A percentile compares a stretch with the other conserved stretches of the same genome.
Conservation (phyloP, 192 early-diverging fungal species). For the Coemansia sp. region DNA sequence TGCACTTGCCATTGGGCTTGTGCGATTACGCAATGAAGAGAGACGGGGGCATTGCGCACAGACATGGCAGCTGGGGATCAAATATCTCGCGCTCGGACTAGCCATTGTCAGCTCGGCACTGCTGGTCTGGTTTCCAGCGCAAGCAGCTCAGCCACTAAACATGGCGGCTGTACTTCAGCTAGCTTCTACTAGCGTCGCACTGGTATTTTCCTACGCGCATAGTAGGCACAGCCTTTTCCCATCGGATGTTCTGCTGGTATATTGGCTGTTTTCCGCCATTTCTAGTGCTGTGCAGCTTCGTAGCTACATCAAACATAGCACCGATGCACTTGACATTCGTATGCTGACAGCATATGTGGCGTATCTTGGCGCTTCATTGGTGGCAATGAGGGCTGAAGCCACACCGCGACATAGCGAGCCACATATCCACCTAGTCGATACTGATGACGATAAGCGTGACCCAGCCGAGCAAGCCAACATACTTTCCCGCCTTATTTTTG, state of each 20-base stretch:
- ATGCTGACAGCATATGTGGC: neutral
- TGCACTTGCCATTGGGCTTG: neutral
- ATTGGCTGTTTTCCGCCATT: constrained; percentile 15
- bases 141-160: neutral
- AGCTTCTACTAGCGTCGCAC: neutral
- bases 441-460: neutral
- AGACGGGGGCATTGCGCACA: neutral
- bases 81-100: neutral
- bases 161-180: neutral
- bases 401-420: neutral
- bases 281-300: neutral
- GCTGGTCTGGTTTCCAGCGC: neutral
- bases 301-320: neutral
- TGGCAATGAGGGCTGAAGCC: neutral
- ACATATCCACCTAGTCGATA: neutral
- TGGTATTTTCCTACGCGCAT: constrained; percentile 4
- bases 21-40: neutral
- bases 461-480: constrained; percentile 15
- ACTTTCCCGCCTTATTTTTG: constrained; percentile 60
- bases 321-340: neutral
- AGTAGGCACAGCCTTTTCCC: neutral
- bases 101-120: neutral
- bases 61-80: neutral
- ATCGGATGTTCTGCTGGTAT: constrained; percentile 19
- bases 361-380: neutral